Evolutionary conservation across 2,329 filamentous ascomycete species (phyloP).

Genomic region (Paraphoma sp.): DNA sequence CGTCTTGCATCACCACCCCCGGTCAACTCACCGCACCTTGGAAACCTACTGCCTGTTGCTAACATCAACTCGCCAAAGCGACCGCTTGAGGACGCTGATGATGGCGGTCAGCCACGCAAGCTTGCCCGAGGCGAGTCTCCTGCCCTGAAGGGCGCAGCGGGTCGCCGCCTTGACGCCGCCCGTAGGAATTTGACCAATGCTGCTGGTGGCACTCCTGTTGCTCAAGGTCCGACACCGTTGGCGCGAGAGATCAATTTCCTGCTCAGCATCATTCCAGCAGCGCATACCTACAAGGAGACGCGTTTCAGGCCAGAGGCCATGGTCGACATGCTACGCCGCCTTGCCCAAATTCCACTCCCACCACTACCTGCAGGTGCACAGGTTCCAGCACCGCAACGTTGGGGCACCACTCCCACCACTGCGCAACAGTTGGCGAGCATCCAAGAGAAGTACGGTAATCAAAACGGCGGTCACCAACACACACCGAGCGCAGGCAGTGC

Average conservation of each 20-base stretch:
- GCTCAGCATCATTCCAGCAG: slow-evolving; percentile 76
- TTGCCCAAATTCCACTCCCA: slow-evolving; percentile 25
- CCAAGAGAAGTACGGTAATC: slow-evolving; percentile 36
- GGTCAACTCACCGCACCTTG: slow-evolving; percentile 41
- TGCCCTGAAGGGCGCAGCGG: slow-evolving; percentile 81
- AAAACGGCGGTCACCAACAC: slow-evolving; percentile 11
- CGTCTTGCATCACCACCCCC: slow-evolving; percentile 34
- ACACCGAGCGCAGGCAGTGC: slow-evolving; percentile 1
- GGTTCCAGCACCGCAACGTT: slow-evolving; percentile 23
- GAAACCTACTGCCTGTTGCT: slow-evolving; percentile 28
- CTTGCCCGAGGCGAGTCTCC: slow-evolving; percentile 89
- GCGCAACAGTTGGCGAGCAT: slow-evolving; percentile 40
- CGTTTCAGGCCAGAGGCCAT: slow-evolving; percentile 74
- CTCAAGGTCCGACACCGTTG: slow-evolving; percentile 65
- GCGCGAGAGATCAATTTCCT: slow-evolving; percentile 66
- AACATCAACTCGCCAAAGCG: slow-evolving; percentile 54
- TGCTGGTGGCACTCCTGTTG: slow-evolving; percentile 35
- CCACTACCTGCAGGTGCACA: slow-evolving; percentile 9
- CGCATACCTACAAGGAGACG: slow-evolving; percentile 73
- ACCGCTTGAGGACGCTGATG: slow-evolving; percentile 66
- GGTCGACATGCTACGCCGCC: slow-evolving; percentile 73
- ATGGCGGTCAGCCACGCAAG: slow-evolving; percentile 82
- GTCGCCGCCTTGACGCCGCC: slow-evolving; percentile 82
- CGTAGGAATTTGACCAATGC: slow-evolving; percentile 51
- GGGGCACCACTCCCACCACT: slow-evolving; percentile 32